phyloP scores from a whole-genome alignment of 2,329 filamentous ascomycete genomes.

The Plectosphaerella cucumerina region DNA sequence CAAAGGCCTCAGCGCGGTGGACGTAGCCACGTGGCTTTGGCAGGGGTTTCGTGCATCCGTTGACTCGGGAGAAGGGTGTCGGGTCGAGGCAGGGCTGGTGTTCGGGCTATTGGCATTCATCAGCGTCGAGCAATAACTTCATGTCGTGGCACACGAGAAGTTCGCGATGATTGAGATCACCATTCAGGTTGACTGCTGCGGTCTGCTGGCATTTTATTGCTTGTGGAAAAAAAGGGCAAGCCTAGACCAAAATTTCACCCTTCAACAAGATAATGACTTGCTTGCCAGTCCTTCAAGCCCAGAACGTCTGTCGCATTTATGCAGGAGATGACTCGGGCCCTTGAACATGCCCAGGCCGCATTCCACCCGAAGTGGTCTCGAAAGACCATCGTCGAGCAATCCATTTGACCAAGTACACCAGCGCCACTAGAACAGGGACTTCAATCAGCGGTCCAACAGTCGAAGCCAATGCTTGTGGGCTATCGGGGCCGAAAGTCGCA shows the following conservation, averaged over 20 bases:
- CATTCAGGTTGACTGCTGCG: too few species aligned
- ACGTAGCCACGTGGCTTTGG: conserved; percentile 18
- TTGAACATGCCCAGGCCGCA: too few species aligned
- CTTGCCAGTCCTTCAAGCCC: too few species aligned
- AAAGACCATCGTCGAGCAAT: conserved; percentile 29
- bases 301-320: too few species aligned
- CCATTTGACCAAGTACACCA: conserved; percentile 72
- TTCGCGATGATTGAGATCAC: too few species aligned
- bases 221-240: too few species aligned
- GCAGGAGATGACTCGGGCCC: too few species aligned
- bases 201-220: too few species aligned
- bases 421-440: conserved; percentile 71
- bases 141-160: too few species aligned
- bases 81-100: conserved; percentile 21
- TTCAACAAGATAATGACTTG: too few species aligned
- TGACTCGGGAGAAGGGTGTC: conserved; percentile 18
- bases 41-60: conserved; percentile 20
- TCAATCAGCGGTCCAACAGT: conserved; percentile 86
- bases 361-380: too few species aligned
- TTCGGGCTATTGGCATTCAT: conserved; percentile 20
- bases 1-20: conserved; percentile 14
- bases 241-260: too few species aligned
- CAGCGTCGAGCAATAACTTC: conserved; percentile 8
- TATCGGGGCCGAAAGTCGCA: conserved; percentile 72
- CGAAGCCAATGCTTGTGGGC: conserved; percentile 74